Conservation (phyloP, 2,329 filamentous ascomycete genomes). For the Clonostachys solani region DNA sequence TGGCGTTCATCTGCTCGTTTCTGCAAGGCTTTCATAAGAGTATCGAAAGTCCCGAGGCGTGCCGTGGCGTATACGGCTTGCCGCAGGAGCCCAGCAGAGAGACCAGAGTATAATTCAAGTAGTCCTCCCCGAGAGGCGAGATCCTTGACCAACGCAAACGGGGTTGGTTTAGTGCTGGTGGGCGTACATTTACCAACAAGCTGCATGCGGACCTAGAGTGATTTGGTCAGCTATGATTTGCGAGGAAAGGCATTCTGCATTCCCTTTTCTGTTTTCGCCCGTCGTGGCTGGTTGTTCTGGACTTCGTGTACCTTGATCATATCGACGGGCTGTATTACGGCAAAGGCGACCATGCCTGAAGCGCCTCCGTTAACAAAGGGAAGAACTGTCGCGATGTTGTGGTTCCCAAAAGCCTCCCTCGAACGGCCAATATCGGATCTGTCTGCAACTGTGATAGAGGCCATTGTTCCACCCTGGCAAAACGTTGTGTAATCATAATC, state of each 20-base stretch:
- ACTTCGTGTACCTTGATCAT: conserved; percentile 70
- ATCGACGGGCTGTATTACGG: conserved; percentile 90
- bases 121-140: conserved; percentile 83
- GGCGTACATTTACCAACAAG: conserved; percentile 86
- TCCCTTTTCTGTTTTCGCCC: no score
- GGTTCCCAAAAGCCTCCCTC: no score
- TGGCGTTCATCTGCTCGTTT: conserved; percentile 67
- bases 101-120: conserved; percentile 87
- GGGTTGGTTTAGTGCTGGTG: conserved; percentile 77
- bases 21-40: conserved; percentile 74
- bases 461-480: no score
- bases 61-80: conserved; percentile 98
- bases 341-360: conserved; percentile 93
- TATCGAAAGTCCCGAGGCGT: conserved; percentile 93
- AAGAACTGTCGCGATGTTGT: conserved; percentile 49
- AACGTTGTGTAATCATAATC: no score
- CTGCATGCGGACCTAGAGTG: conserved; percentile 70
- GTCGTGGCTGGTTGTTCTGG: no score
- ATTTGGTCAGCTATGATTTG: no score
- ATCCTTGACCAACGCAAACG: conserved; percentile 75
- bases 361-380: conserved; percentile 92
- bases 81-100: conserved; percentile 85
- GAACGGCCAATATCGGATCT: no score
- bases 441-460: no score
- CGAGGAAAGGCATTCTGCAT: no score